A percentile compares a stretch with the other conserved stretches of the same genome.
These are phyloP conservation scores for Mucor saturninus DNA, from an alignment of 371 early-diverging fungal genomes.

Conservation along the genomic window DNA sequence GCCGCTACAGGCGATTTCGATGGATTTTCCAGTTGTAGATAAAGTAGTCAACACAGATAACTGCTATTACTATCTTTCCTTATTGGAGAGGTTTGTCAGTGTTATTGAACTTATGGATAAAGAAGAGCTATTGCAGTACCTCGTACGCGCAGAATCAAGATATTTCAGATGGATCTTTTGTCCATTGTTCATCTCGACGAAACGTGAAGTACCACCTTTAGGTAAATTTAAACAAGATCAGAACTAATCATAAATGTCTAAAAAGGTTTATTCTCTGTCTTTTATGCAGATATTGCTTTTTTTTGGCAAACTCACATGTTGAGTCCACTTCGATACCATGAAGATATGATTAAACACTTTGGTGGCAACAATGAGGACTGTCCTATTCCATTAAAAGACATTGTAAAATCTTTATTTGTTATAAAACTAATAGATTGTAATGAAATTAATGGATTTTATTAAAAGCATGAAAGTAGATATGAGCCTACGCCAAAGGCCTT, in stretches of 20 bases:
- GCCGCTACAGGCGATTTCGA: background rate
- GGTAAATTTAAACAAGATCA: background rate
- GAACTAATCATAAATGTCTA: too few species aligned
- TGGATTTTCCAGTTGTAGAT: background rate
- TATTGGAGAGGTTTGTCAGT: background rate
- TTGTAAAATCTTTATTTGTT: slow-evolving; percentile 2
- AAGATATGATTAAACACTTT: slow-evolving; percentile 8
- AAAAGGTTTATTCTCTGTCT: too few species aligned
- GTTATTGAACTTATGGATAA: background rate
- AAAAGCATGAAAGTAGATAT: background rate
- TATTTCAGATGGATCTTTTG: background rate
- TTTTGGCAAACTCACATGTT: slow-evolving; percentile 30
- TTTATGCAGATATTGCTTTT: slow-evolving; percentile 20
- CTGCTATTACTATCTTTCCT: background rate
- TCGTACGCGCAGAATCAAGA: background rate
- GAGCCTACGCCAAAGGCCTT: background rate
- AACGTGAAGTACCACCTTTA: background rate
- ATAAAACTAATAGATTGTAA: background rate
- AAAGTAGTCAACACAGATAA: background rate
- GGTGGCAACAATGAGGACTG: background rate
- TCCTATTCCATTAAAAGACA: slow-evolving; percentile 1
- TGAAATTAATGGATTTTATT: background rate
- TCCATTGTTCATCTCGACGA: background rate
- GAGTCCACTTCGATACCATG: slow-evolving; percentile 23
- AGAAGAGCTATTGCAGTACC: background rate